Conservation (phyloP, 2,329 filamentous ascomycete species). For the Aciculosporium take region DNA sequence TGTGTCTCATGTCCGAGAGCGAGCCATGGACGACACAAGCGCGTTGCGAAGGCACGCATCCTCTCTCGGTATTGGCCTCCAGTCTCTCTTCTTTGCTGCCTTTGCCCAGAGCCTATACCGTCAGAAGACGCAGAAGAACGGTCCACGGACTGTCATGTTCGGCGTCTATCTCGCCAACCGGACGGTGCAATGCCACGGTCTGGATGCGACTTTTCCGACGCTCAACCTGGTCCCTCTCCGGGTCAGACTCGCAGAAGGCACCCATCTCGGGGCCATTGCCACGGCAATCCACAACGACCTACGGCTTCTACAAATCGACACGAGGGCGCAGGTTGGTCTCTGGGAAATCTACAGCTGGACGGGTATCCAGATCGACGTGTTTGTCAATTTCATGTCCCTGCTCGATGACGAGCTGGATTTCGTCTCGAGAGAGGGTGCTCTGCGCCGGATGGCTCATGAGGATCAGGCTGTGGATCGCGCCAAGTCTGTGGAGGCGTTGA, state of each 20-base stretch:
- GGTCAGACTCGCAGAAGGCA: constrained; percentile 25
- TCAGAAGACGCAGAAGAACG: constrained; percentile 10
- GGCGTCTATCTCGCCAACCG: constrained; percentile 79
- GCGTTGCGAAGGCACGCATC: constrained; percentile 22
- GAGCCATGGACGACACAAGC: constrained; percentile 26
- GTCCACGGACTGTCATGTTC: constrained; percentile 35
- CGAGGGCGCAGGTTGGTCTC: constrained; percentile 45
- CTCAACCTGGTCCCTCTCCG: constrained; percentile 65
- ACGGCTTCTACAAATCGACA: constrained; percentile 36
- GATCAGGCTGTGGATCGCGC: not conserved
- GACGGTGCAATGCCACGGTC: constrained; percentile 33
- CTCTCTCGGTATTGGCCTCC: constrained; percentile 46
- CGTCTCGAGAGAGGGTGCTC: not conserved
- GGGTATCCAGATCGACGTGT: constrained; percentile 52
- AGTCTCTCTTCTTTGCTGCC: constrained; percentile 61
- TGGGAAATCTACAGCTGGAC: constrained; percentile 66
- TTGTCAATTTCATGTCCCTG: constrained; percentile 66
- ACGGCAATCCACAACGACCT: constrained; percentile 53
- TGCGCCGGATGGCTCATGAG: not conserved
- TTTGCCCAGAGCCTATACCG: constrained; percentile 38
- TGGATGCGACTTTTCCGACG: constrained; percentile 45
- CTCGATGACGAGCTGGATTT: constrained; percentile 14
- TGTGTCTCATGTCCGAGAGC: constrained; percentile 28
- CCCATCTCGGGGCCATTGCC: constrained; percentile 36
- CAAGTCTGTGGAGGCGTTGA: not conserved